These are phyloP conservation scores for Ulmus americana DNA, from an alignment of 331 rosid species.

Conservation along the genomic window DNA sequence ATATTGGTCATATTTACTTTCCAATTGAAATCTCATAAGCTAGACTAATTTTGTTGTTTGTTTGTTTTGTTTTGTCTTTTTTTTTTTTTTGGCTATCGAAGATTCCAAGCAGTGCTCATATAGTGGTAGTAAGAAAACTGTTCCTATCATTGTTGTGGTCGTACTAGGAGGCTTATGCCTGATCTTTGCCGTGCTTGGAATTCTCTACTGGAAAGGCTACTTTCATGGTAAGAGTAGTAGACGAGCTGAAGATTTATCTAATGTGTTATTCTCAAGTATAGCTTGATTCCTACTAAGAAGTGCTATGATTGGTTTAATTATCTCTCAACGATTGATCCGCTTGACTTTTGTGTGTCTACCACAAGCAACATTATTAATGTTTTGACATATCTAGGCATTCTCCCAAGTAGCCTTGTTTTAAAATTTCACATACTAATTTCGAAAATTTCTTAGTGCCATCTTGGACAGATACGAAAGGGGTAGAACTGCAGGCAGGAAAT, in stretches of 20 bases:
- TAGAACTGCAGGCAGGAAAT: slow-evolving; percentile 40
- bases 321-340: background rate
- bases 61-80: background rate
- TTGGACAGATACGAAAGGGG: slow-evolving; percentile 38
- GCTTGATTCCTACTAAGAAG: background rate
- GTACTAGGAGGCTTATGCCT: slow-evolving; percentile 42
- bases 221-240: slow-evolving; percentile 27
- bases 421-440: no score
- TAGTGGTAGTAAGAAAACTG: slow-evolving; percentile 27
- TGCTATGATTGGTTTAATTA: background rate
- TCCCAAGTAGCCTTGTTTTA: no score
- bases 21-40: background rate
- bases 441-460: slow-evolving; percentile 3
- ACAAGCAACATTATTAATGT: no score
- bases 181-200: slow-evolving; percentile 40
- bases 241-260: slow-evolving; percentile 33
- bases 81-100: no score
- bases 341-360: no score
- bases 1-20: background rate
- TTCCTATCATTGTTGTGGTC: slow-evolving; percentile 32
- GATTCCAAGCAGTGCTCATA: slow-evolving; percentile 53
- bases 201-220: slow-evolving; percentile 54
- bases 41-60: background rate
- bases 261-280: slow-evolving; percentile 9
- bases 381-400: no score